phyloP scores from a whole-genome alignment of 2,329 filamentous ascomycete species.

The Graphium sp. region DNA sequence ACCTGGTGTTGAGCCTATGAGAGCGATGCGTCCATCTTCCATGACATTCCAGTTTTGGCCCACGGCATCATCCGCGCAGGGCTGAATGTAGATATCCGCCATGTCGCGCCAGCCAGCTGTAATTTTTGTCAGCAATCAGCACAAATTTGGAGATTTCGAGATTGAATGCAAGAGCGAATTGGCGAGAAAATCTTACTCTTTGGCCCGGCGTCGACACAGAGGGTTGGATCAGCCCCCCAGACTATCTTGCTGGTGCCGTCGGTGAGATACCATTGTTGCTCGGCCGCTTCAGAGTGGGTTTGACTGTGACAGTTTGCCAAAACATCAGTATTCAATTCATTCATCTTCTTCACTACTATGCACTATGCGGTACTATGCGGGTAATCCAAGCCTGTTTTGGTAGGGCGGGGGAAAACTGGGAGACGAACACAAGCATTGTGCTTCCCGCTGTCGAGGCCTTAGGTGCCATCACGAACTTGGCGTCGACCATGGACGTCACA shows the following conservation, averaged over 20 bases:
- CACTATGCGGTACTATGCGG: too few relatives aligned
- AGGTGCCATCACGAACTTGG: constrained; percentile 22
- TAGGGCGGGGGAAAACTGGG: neutral
- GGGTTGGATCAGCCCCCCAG: constrained; percentile 15
- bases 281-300: constrained; percentile 13
- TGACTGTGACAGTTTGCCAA: too few relatives aligned
- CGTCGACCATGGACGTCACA: constrained; percentile 19
- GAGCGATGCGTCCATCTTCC: constrained; percentile 19
- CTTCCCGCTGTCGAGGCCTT: constrained; percentile 12
- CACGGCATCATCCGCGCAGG: constrained; percentile 14
- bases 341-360: too few relatives aligned
- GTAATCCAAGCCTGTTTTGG: too few relatives aligned
- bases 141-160: too few relatives aligned
- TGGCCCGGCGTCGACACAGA: constrained; percentile 21
- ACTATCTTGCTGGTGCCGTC: constrained; percentile 17
- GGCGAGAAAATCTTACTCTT: constrained; percentile 12
- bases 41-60: constrained; percentile 19
- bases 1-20: constrained; percentile 17
- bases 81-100: constrained; percentile 15
- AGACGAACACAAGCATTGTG: constrained; percentile 17
- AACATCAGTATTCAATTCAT: too few relatives aligned
- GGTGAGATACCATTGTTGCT: constrained; percentile 23
- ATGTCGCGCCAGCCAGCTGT: constrained; percentile 22
- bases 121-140: too few relatives aligned
- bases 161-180: too few relatives aligned